Evolutionary conservation across 2,329 filamentous ascomycete genomes (phyloP), one percentile per base, ranked within the genome.

Genomic region (Cladosporium colombiae): DNA sequence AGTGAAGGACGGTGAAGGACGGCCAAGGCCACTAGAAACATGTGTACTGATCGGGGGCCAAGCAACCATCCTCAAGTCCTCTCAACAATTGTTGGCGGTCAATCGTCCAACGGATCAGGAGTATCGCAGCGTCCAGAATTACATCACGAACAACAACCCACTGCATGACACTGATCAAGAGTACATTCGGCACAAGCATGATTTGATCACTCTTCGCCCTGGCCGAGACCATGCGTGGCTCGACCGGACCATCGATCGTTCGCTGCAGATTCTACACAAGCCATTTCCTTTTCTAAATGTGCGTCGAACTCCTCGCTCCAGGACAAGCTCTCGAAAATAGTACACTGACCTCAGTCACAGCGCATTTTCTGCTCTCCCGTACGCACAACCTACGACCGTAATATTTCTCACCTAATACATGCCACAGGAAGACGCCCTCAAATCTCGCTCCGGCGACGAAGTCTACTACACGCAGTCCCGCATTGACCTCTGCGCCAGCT

Each of bases 141-240:
- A 63, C 27, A 23, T 63, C 14, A 5, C 76, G 57, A 73, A 68
- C 65, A 72, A 69, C 62, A 68, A 67, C 68, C 67, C 64, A 7
- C 44, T 76, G 7, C 68, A 44, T 6, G 68, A 67, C 31, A 67
- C 59, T 25, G 75, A 79, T 18, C 65, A 69, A 29, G 58, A 50
- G 0, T 81, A 76, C 66, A 75, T 80, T 14, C 68, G 74, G 10
- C 68, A 74, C 2, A 78, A 78, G 67, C 78, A 80, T 59, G 80
- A 82, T 64, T 63, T 81, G 0, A 72, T 82, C 11, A 78, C 78
- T 0, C 68, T 81, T 0, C 68, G 78, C 4, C 70, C 75, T 2
- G 78, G 78, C 0, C 68, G 79, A 62, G 78, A 81, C 37, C 73
- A 75, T 65, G 78, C 79, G 3, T 79, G 76, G 75, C 72, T 82